These are phyloP conservation scores for Fusarium brachygibbosum DNA, from an alignment of 2,329 filamentous ascomycete species.

Conservation along the genomic window DNA sequence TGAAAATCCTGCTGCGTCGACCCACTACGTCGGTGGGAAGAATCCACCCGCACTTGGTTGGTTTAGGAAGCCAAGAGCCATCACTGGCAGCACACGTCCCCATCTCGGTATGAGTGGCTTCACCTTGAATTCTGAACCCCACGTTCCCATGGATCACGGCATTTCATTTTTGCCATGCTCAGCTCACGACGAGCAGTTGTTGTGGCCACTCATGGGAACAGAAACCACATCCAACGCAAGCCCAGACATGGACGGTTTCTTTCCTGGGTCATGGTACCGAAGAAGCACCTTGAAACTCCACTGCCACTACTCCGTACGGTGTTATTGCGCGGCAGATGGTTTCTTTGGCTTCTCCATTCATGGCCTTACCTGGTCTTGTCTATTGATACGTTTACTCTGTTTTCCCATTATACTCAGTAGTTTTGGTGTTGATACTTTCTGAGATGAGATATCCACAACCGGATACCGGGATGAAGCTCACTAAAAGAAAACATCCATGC, in stretches of 20 bases:
- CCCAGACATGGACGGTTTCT: conserved; percentile 20
- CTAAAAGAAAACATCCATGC: conserved; percentile 6
- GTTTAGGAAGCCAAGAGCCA: conserved; percentile 43
- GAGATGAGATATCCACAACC: conserved; percentile 18
- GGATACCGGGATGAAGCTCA: conserved; percentile 19
- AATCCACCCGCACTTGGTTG: conserved; percentile 35
- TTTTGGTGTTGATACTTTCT: background rate
- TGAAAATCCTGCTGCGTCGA: conserved; percentile 37
- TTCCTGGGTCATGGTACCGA: conserved; percentile 28
- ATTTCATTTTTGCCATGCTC: conserved; percentile 21
- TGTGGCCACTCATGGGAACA: conserved; percentile 14
- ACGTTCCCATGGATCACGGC: conserved; percentile 30
- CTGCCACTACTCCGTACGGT: conserved; percentile 28
- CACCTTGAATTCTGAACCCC: conserved; percentile 32
- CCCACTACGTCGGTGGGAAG: conserved; percentile 9
- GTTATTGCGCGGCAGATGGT: conserved; percentile 22
- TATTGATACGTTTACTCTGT: background rate
- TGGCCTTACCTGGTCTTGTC: background rate
- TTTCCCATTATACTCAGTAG: background rate
- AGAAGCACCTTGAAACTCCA: conserved; percentile 39
- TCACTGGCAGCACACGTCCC: conserved; percentile 16
- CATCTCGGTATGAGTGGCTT: conserved; percentile 35
- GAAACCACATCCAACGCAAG: conserved; percentile 20
- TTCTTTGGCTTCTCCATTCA: conserved; percentile 22
- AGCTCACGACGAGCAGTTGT: background rate